Conservation (phyloP, 805 yeast species). For the Schizosaccharomyces lindneri region DNA sequence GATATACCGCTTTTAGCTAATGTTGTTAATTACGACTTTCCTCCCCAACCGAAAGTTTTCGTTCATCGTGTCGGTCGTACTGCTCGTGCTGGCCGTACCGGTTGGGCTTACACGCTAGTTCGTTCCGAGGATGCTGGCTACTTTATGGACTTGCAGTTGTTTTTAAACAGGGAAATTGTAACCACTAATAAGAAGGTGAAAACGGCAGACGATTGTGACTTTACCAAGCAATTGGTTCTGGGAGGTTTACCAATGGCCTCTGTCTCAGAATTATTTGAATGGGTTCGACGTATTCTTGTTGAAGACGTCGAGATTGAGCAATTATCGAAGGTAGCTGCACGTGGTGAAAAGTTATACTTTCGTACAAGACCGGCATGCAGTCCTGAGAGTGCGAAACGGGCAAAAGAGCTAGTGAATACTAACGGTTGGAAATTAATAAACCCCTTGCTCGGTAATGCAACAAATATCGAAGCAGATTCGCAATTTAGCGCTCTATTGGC, state of each 20-base stretch:
- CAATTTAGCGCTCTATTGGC: conserved; percentile 48
- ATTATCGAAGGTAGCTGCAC: conserved; percentile 43
- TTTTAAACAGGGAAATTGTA: conserved; percentile 59
- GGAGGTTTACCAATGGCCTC: conserved; percentile 60
- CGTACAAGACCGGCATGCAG: conserved; percentile 76
- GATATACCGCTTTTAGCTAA: conserved; percentile 93
- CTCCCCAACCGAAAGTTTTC: conserved; percentile 78
- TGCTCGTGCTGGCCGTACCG: conserved; percentile 93
- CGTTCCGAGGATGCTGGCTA: conserved; percentile 74
- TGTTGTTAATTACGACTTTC: conserved; percentile 74
- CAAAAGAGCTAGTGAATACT: conserved; percentile 40
- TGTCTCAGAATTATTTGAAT: conserved; percentile 49
- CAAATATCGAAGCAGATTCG: conserved; percentile 20
- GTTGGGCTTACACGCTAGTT: conserved; percentile 89
- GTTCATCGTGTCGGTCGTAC: conserved; percentile 97
- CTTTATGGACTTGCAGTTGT: conserved; percentile 66
- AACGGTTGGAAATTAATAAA: conserved; percentile 29
- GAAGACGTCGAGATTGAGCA: conserved; percentile 44
- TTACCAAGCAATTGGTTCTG: conserved; percentile 50
- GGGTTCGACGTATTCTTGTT: conserved; percentile 33
- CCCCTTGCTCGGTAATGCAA: conserved; percentile 2
- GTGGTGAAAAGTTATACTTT: conserved; percentile 72
- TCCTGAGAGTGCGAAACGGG: conserved; percentile 56
- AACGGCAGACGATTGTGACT: conserved; percentile 28
- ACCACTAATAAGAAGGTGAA: conserved; percentile 14